Conservation (phyloP, 257 asterid species). For the Leonotis leonurus region DNA sequence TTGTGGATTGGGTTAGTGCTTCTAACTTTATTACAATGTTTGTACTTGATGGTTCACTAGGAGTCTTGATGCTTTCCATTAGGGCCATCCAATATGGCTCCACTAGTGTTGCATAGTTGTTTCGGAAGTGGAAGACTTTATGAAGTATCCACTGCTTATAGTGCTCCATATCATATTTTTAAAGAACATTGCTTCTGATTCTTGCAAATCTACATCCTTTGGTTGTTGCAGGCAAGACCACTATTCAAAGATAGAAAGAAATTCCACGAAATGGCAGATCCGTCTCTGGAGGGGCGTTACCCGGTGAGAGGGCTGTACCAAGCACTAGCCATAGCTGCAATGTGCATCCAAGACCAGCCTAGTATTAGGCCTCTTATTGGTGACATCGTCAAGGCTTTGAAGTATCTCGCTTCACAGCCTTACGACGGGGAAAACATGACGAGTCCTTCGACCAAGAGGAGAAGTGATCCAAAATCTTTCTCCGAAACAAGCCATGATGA, state of each 20-base stretch:
- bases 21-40: no score
- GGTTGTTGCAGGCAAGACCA: conserved; percentile 47
- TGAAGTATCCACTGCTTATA: not conserved
- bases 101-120: not conserved
- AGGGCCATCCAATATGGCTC: conserved; percentile 7
- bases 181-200: not conserved
- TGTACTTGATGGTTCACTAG: not conserved
- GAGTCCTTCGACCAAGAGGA: conserved; percentile 12
- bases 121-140: not conserved
- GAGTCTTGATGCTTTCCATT: not conserved
- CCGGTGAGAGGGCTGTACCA: conserved; percentile 58
- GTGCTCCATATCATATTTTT: no score
- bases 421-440: conserved; percentile 21
- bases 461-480: not conserved
- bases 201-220: not conserved
- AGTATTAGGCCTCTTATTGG: conserved; percentile 40
- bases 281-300: conserved; percentile 44
- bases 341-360: conserved; percentile 58
- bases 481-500: not conserved
- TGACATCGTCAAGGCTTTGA: conserved; percentile 52
- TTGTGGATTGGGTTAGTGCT: conserved; percentile 42
- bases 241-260: conserved; percentile 55
- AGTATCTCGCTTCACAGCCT: conserved; percentile 46
- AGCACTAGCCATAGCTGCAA: conserved; percentile 65
- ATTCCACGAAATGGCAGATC: conserved; percentile 60